These are phyloP conservation scores for Hericium rajendrae DNA, from an alignment of 768 basidiomycete genomes.

Conservation along the genomic window DNA sequence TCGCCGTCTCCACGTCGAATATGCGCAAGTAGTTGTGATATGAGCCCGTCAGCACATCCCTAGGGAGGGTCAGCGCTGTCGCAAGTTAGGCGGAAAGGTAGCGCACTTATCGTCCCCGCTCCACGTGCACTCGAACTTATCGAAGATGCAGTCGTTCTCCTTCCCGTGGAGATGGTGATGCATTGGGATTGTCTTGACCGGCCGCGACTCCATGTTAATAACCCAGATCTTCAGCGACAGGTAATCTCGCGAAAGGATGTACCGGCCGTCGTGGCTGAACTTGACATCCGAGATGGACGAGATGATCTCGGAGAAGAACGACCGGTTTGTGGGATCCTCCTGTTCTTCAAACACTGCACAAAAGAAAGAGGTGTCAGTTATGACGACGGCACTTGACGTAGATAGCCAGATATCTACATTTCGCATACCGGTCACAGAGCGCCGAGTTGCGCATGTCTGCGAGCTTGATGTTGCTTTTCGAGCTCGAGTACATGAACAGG, in stretches of 20 bases:
- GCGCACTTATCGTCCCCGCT: slow-evolving; percentile 94
- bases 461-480: slow-evolving; percentile 98
- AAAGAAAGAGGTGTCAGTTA: background rate
- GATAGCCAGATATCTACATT: slow-evolving; percentile 56
- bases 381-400: slow-evolving; percentile 12
- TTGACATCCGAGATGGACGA: slow-evolving; percentile 99
- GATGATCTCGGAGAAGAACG: slow-evolving; percentile 99
- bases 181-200: slow-evolving; percentile 95
- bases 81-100: slow-evolving; percentile 21
- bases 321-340: slow-evolving; percentile 93
- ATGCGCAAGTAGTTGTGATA: slow-evolving; percentile 99
- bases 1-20: slow-evolving; percentile 80
- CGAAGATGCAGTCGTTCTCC: slow-evolving; percentile 99
- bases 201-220: slow-evolving; percentile 95
- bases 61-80: slow-evolving; percentile 23
- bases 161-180: slow-evolving; percentile 97
- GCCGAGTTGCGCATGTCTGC: slow-evolving; percentile 99
- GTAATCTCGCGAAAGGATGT: slow-evolving; percentile 95
- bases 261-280: slow-evolving; percentile 95
- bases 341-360: slow-evolving; percentile 91
- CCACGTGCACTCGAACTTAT: slow-evolving; percentile 99
- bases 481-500: slow-evolving; percentile 98
- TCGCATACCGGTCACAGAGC: slow-evolving; percentile 90
- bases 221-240: slow-evolving; percentile 99
- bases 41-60: slow-evolving; percentile 96